A percentile compares a stretch with the other conserved stretches of the same genome.
These are phyloP conservation scores for Eucalyptus regnans DNA, from an alignment of 345 rosid species.

Conservation along the genomic window DNA sequence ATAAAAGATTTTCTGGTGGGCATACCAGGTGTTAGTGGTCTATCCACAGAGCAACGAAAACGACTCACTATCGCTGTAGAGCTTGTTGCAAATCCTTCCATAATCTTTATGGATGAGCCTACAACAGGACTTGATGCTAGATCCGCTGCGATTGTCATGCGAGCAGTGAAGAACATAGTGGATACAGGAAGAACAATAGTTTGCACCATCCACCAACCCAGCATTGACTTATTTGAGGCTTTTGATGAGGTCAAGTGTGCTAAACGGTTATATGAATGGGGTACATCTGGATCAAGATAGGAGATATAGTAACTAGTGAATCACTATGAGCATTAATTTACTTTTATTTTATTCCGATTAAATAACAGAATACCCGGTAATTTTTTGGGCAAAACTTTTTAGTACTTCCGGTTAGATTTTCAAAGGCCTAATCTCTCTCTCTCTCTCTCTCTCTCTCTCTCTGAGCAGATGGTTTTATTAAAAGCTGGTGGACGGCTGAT, in stretches of 20 bases:
- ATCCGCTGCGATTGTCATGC: slow-evolving; percentile 80
- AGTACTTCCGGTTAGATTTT: not conserved
- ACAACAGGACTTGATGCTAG: slow-evolving; percentile 80
- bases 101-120: slow-evolving; percentile 88
- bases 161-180: slow-evolving; percentile 66
- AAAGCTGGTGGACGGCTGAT: slow-evolving; percentile 56
- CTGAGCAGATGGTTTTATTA: slow-evolving; percentile 47
- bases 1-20: slow-evolving; percentile 65
- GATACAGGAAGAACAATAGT: slow-evolving; percentile 78
- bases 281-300: too few species aligned
- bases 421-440: not conserved
- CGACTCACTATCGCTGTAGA: slow-evolving; percentile 70
- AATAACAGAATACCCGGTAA: not conserved
- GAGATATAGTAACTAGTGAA: not conserved
- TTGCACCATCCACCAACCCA: slow-evolving; percentile 83
- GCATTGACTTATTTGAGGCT: slow-evolving; percentile 72
- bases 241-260: slow-evolving; percentile 55
- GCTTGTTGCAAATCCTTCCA: slow-evolving; percentile 75
- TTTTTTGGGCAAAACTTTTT: not conserved
- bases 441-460: not conserved
- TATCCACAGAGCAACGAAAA: slow-evolving; percentile 77
- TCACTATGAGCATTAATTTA: not conserved
- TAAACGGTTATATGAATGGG: not conserved
- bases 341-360: not conserved
- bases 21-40: slow-evolving; percentile 42